These are phyloP conservation scores for Microsporum ferrugineum DNA, from an alignment of 2,329 filamentous ascomycete species.

Conservation along the genomic window DNA sequence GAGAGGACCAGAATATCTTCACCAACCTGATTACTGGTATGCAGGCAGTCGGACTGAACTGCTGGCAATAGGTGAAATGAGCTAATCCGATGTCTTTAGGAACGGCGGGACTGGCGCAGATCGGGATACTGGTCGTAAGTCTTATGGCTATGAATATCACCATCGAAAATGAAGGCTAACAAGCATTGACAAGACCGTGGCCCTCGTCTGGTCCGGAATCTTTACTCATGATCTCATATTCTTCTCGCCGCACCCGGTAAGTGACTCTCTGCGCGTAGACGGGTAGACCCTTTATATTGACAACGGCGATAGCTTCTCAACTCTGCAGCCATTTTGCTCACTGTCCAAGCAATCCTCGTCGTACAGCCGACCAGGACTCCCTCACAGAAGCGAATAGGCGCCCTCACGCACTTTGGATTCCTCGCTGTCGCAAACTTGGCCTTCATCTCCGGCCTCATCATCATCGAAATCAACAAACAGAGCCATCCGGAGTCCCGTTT, in stretches of 20 bases:
- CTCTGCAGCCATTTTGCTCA: constrained; percentile 56
- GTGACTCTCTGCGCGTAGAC: constrained; percentile 19
- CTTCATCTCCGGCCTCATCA: constrained; percentile 33
- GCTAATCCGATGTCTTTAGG: constrained; percentile 40
- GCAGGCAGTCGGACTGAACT: neutral
- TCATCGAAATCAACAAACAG: constrained; percentile 64
- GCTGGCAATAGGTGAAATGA: neutral
- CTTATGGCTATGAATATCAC: neutral
- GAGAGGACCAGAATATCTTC: constrained; percentile 50
- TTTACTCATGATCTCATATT: constrained; percentile 61
- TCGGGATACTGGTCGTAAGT: constrained; percentile 58
- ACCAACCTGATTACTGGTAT: constrained; percentile 66
- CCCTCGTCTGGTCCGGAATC: constrained; percentile 66
- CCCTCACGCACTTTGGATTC: constrained; percentile 56
- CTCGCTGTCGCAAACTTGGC: constrained; percentile 43
- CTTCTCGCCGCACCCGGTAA: constrained; percentile 79
- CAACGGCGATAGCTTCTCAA: constrained; percentile 37
- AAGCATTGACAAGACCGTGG: constrained; percentile 44
- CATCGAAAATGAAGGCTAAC: neutral
- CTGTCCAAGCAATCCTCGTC: constrained; percentile 69
- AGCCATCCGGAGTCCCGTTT: constrained; percentile 50
- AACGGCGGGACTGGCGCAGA: constrained; percentile 69
- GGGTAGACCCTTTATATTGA: neutral
- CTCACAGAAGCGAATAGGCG: constrained; percentile 56
- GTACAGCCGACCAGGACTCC: constrained; percentile 77